Evolutionary conservation across 371 early-diverging fungal genomes (phyloP), one percentile per base, ranked within the genome.

Genomic region (Rhizopus stolonifer): DNA sequence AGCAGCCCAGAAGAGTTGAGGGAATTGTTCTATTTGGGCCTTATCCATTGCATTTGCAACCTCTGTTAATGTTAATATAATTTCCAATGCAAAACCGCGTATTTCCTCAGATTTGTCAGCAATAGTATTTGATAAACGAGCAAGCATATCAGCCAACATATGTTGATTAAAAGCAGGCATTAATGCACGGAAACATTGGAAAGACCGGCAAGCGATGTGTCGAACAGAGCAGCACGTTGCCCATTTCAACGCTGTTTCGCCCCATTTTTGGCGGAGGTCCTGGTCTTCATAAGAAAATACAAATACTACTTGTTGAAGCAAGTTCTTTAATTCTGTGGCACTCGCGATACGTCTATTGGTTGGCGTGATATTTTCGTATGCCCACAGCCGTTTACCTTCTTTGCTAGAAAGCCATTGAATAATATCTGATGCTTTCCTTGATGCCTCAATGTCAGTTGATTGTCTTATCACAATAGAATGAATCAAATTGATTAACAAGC

Each of bases 181-280:
- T 19, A 96, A 56, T 1, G 81, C 82, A 11, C 94, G 83, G 58
- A 92, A 92, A 46, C 92, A 84, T 55, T 94, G 93, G 53, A 95
- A 85, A 0, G 94, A 93, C 10, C 93, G 81, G 39, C 91, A 89
- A 0, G 96, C 97, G 17, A 93, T 81, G 55, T 94, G 91, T 1
- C 93, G 85, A 5, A 94, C 92, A 4, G 95, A 89, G 58, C 95
- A 95, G 15, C 82, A 80, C 15, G 93, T 92, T 0, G 92, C 95
- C 93, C 93, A 95, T 43, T 84, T 80, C n/a, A 94, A 75, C 0
- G 95, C 91, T 1, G 85, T 85, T 43, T 86, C 87, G 0, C 91
- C 93, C 95, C 95, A 94, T 22, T 76, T 78, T 58, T 93, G 92
- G 19, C 81, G 72, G n/a, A 92, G 69, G n/a, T 83, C 82, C 3